Evolutionary conservation across 345 rosid genomes (phyloP), one percentile per base, ranked within the genome.

Genomic region (Hibiscus tridactylites): DNA sequence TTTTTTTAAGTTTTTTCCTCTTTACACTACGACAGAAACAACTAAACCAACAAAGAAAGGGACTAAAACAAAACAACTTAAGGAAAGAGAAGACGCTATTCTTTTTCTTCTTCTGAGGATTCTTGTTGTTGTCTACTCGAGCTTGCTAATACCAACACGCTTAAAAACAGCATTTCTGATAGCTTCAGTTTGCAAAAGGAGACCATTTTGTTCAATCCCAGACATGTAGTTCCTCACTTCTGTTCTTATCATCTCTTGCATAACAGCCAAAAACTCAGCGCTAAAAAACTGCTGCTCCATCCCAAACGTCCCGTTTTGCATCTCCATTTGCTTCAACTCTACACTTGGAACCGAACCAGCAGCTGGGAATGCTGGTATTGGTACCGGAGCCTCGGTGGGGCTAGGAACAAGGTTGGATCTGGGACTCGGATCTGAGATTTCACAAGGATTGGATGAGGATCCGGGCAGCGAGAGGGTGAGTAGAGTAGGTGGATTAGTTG

Each of bases 171-270:
- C 88, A 68, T 88, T 85, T 59, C 88, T 73, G 6, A 87, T 82
- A 0, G 87, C 81, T 42, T 88, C 93, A 11, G 79, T 77, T 73
- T 77, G 88, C 61, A 83, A 57, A 80, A 83, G 8, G 33, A 70
- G 9, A 28, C 89, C 96, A 24, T 80, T 80, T 73, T 79, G 85
- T 69, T 87, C 86, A 49, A 83, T 69, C 57, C 91, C 90, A 0
- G 85, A 77, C 91, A 88, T 87, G 81, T 90, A 88, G 58, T 63
- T 82, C 76, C 90, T 79, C 71, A 90, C 96, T 70, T 90, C 96
- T 74, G 82, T 79, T 76, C 86, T 79, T 47, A 88, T 80, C 96
- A 88, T 88, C 61, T 88, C 90, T 71, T 88, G 93, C 89, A 90
- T 79, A 74, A 85, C 82, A 8, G 81, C 77, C 80, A 88, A 79